Base-by-base conservation (phyloP, 176 grass and related monocot species). In the Lolium multiflorum region DNA sequence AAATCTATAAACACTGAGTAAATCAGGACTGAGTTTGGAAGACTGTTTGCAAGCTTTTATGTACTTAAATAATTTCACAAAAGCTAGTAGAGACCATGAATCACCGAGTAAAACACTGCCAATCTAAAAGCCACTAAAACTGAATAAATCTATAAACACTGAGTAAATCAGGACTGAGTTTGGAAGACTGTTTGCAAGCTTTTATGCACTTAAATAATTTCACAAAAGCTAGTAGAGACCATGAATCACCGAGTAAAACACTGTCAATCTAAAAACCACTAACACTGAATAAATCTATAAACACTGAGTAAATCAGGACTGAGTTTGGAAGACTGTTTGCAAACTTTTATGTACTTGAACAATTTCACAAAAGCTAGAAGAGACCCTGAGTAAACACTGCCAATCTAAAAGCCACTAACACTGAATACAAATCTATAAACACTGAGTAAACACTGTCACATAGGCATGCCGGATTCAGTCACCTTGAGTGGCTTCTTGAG, bases 401-500 rank as follows among this genome's bases (percentile, higher is more conserved):
- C 38, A 25, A 56, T 82, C 4, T 76, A 71, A 71, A 31, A 50
- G 14, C 26, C 39, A 64, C 25, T 13, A 31, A 50, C 26, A 81
- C 18, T 59, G 38, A 73, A 25, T 7, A 35, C 31, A 43, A 43
- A 43, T 43, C 7, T 43, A 43, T 43, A 43, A 35, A 35, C 31
- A 35, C 31, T 35, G 1, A 35, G 31, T 35, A 35, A 35, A 9
- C 31, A 35, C 31, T 35, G 31, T 35, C 31, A 35, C 31, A 35
- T 35, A 35, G 31, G 56, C 77, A 78, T 86, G 78, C 65, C 25
- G 62, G 65, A 70, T 54, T 76, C 47, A 51, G 80, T 92, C 59
- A 93, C 77, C 86, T 90, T 99, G 26, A 88, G 84, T 81, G 85
- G 85, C 74, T 92, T 99, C 74, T 82, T 91, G 26, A 98, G 90